A percentile compares a stretch with the other conserved stretches of the same genome.
Conservation (phyloP, 371 early-diverging fungal species). For the Batrachochytrium dendrobatidis region DNA sequence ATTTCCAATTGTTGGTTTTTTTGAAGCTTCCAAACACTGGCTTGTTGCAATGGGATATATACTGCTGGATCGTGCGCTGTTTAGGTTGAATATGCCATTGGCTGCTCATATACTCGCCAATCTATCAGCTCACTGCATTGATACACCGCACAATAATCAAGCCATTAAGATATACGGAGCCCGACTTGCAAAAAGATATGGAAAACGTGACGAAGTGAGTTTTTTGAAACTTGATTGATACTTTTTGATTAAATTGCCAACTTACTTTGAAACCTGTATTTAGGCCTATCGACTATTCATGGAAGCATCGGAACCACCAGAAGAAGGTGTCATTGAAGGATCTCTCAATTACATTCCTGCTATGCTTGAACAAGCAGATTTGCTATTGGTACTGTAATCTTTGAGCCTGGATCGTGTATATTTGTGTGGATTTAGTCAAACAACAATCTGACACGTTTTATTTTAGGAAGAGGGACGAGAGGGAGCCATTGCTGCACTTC, state of each 20-base stretch:
- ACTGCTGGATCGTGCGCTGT: background rate
- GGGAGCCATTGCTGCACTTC: background rate
- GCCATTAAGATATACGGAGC: background rate
- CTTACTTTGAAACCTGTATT: too few species aligned
- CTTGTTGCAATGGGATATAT: background rate
- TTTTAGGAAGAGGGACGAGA: slow-evolving; percentile 1
- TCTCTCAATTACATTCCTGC: background rate
- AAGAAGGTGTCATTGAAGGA: background rate
- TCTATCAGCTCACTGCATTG: background rate
- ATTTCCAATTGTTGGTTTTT: background rate
- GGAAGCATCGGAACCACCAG: background rate
- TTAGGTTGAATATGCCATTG: background rate
- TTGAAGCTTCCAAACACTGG: background rate
- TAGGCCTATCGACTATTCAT: slow-evolving; percentile 1
- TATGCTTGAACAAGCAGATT: background rate
- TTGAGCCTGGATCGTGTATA: background rate
- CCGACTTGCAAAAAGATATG: background rate
- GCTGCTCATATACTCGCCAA: background rate
- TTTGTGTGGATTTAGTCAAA: background rate
- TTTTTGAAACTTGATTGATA: background rate
- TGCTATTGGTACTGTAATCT: background rate
- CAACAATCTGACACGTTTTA: background rate
- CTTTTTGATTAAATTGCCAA: background rate
- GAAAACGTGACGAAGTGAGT: background rate
- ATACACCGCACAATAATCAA: background rate